Conservation (phyloP, 371 early-diverging fungal genomes). For the Circinella minor region DNA sequence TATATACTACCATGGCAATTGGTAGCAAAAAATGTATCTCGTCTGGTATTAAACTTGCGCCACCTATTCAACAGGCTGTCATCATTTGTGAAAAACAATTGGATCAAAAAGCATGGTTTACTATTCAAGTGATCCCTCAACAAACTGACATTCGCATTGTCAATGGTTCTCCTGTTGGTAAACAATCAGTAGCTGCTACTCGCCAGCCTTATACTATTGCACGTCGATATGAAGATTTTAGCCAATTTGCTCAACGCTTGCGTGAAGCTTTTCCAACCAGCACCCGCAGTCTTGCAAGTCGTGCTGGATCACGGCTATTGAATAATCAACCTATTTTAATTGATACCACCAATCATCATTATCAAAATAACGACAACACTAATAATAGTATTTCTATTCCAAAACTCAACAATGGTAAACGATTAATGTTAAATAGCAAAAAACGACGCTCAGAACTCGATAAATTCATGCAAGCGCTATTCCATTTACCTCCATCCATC, state of each 20-base stretch:
- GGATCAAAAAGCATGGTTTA: constrained; percentile 31
- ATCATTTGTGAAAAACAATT: constrained; percentile 21
- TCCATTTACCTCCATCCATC: constrained; percentile 25
- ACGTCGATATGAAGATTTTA: constrained; percentile 35
- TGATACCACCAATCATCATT: background rate
- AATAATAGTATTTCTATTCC: constrained; percentile 12
- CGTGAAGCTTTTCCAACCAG: constrained; percentile 22
- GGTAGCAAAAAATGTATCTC: constrained; percentile 17
- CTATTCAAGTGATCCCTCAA: constrained; percentile 30
- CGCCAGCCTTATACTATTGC: constrained; percentile 32
- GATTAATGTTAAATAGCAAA: constrained; percentile 25
- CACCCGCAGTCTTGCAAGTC: constrained; percentile 12
- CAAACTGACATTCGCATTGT: constrained; percentile 21
- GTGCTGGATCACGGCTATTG: constrained; percentile 16
- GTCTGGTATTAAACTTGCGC: constrained; percentile 31
- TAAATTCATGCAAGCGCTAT: constrained; percentile 27
- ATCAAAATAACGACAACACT: background rate
- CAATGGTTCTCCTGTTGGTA: constrained; percentile 12
- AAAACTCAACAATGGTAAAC: constrained; percentile 25
- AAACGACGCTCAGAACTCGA: constrained; percentile 32
- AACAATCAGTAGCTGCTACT: constrained; percentile 6
- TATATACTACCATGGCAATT: constrained; percentile 2
- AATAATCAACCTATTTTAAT: background rate
- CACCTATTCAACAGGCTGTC: constrained; percentile 25
- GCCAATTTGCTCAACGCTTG: constrained; percentile 24